Evolutionary conservation across 768 basidiomycete species (phyloP).

Genomic region (Suillus paluster): DNA sequence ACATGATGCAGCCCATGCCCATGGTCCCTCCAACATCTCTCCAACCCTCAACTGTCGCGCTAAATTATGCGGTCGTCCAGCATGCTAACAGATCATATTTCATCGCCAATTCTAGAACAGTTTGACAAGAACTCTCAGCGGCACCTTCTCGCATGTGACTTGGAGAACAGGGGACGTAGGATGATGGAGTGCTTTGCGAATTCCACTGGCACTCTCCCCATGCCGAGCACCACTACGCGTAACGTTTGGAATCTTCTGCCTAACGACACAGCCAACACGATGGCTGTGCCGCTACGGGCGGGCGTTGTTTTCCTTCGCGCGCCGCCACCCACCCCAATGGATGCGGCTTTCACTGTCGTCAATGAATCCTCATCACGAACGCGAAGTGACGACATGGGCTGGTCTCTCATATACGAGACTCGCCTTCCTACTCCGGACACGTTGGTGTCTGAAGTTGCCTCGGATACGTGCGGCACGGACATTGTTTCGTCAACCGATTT

Average conservation of each 20-base stretch:
- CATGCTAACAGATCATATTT: conserved; percentile 14
- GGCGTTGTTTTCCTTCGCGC: conserved; percentile 8
- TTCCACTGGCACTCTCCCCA: conserved; percentile 15
- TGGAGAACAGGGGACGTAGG: conserved; percentile 17
- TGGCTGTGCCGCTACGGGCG: conserved; percentile 15
- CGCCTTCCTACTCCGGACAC: too few relatives aligned
- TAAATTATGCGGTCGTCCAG: not conserved
- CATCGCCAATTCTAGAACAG: conserved; percentile 12
- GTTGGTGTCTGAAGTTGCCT: too few relatives aligned
- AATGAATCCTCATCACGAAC: not conserved
- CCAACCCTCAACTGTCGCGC: not conserved
- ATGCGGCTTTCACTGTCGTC: conserved; percentile 6
- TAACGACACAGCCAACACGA: conserved; percentile 20
- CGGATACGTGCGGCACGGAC: not conserved
- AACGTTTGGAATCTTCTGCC: conserved; percentile 32
- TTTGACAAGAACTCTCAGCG: conserved; percentile 17
- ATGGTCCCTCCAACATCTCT: not conserved
- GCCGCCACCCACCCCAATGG: conserved; percentile 27
- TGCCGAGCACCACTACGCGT: conserved; percentile 19
- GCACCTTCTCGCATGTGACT: conserved; percentile 18
- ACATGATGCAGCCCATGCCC: not conserved
- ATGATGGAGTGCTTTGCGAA: conserved; percentile 23
- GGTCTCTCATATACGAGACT: too few relatives aligned
- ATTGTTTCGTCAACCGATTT: not conserved
- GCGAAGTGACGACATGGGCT: too few relatives aligned